These are phyloP conservation scores for Aspergillus costaricaensis DNA, from an alignment of 2,329 filamentous ascomycete species.

Conservation along the genomic window DNA sequence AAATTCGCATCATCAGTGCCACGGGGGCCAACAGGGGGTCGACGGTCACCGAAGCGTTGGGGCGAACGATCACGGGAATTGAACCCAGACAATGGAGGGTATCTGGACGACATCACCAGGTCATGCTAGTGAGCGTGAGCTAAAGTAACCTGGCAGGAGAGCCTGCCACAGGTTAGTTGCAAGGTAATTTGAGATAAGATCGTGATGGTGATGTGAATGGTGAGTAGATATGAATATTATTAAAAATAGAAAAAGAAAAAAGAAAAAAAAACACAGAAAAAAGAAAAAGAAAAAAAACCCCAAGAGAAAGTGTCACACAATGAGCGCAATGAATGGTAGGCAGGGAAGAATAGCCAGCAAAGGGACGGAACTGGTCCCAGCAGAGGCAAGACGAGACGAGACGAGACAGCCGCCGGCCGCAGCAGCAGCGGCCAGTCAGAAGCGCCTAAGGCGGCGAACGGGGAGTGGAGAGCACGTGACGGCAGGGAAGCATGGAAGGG, in stretches of 20 bases:
- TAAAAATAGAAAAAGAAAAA: conserved; percentile 42
- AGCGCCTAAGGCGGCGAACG: conserved; percentile 14
- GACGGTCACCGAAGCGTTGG: conserved; percentile 69
- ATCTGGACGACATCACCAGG: conserved; percentile 59
- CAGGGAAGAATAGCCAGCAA: neutral
- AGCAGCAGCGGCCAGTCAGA: neutral
- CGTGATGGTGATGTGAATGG: too few species aligned
- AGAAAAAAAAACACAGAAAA: conserved; percentile 33
- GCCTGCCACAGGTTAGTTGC: conserved; percentile 47
- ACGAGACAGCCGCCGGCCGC: neutral
- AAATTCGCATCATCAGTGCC: conserved; percentile 62
- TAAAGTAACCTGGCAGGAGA: conserved; percentile 22
- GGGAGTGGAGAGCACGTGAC: conserved; percentile 29
- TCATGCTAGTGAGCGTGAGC: conserved; percentile 37
- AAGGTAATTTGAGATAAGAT: neutral
- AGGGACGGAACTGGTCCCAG: conserved; percentile 1
- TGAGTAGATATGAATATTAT: neutral
- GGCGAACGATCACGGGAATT: conserved; percentile 68
- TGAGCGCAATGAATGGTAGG: neutral
- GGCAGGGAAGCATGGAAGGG: conserved; percentile 14
- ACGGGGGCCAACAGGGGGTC: conserved; percentile 56
- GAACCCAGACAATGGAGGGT: conserved; percentile 65
- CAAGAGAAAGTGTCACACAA: too few species aligned
- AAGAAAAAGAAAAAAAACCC: neutral
- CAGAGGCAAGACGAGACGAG: neutral